Base-by-base conservation (phyloP, 2,329 filamentous ascomycete species). In the Colletotrichum sp. region DNA sequence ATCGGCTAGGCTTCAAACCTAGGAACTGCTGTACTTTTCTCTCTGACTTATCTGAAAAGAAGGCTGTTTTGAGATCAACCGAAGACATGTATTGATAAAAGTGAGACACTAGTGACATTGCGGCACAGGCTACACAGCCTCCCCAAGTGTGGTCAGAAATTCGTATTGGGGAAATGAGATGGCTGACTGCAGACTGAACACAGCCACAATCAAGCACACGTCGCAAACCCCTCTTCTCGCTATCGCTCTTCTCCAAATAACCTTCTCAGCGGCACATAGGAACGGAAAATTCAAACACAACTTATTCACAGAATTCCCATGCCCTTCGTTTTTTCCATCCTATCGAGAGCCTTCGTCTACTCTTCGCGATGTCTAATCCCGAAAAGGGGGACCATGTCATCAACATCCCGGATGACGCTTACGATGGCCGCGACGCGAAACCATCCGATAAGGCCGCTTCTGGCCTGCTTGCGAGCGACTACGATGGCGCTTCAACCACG, bases 391-490 rank as follows among this genome's bases (percentile, higher is more conserved):
- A 59, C 18, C 26, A 59, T 59, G 55, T 59, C 24, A 18, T 59
- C 24, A 59, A 18, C 13, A 26, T 59, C 21, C 55, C 55, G 55
- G 55, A 59, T 59, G 26, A 30, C 24, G 24, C 24, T 10, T 30
- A 21, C 24, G 55, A 9, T 30, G 55, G 14, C 26, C 55, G 7
- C 55, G 14, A 28, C 55, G 55, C 55, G 39, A 14, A 52, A 52
- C 43, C 55, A 34, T 65, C 84, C 75, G 80, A 80, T 78, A 77
- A 83, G 76, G 52, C 71, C 34, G 26, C 61, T 24, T 67, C 81
- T 79, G 72, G 77, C 83, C 75, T 81, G 77, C 77, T 82, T 79
- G 75, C 89, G 59, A 84, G 88, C 77, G 86, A 88, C 13, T 28
- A 3, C 16, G 3, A 30, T 26, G 21, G 24, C 21, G 26, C 21